Evolutionary conservation across 306 rosid genomes (phyloP).

Genomic region (Clitoria ternatea): DNA sequence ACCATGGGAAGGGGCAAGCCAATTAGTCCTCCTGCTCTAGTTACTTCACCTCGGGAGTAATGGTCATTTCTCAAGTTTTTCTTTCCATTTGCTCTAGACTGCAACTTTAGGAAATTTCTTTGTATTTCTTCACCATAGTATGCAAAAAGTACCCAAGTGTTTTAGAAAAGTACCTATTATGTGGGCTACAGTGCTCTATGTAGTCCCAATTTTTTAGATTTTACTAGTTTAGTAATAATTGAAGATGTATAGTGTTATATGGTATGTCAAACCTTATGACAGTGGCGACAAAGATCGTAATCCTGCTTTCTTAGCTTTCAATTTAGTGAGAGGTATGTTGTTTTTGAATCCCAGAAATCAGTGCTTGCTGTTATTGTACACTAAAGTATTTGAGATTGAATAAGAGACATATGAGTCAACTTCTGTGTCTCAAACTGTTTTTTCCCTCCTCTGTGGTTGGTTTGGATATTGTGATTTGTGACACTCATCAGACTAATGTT

Average conservation of each 20-base stretch:
- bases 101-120: conserved; percentile 24
- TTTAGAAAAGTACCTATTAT: conserved; percentile 1
- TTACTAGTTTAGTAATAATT: conserved; percentile 34
- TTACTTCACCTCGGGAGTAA: conserved; percentile 34
- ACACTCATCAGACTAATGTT: too few relatives aligned
- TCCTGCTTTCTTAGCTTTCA: conserved; percentile 25
- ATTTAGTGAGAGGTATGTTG: background rate
- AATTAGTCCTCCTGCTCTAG: conserved; percentile 25
- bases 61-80: conserved; percentile 15
- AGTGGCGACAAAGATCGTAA: background rate
- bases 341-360: conserved; percentile 4
- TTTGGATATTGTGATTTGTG: too few relatives aligned
- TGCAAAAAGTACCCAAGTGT: conserved; percentile 17
- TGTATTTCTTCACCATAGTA: conserved; percentile 17
- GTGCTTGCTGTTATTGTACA: conserved; percentile 15
- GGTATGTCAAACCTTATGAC: conserved; percentile 20
- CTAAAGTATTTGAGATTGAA: conserved; percentile 18
- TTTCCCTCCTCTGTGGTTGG: too few relatives aligned
- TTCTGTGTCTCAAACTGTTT: background rate
- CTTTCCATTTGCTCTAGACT: conserved; percentile 19
- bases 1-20: conserved; percentile 91
- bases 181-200: background rate
- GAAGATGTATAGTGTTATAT: conserved; percentile 35
- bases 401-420: conserved; percentile 13
- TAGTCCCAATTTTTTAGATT: conserved; percentile 3